A percentile compares a stretch with the other conserved stretches of the same genome.
phyloP scores from a whole-genome alignment of 1,284 basidiomycete genomes.

The Kalmanozyma brasiliensis region DNA sequence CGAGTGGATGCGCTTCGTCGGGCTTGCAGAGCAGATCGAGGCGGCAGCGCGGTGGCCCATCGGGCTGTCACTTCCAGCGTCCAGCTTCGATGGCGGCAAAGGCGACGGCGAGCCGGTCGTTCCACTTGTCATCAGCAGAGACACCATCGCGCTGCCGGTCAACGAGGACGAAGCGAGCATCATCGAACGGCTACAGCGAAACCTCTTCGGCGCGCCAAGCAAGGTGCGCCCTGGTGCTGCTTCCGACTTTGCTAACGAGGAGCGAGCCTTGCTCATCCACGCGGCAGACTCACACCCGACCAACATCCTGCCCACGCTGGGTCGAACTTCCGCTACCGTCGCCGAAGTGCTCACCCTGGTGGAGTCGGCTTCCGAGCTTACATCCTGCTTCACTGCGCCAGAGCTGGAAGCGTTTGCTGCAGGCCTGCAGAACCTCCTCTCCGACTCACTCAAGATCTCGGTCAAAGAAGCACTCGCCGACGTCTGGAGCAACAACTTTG shows the following conservation, averaged over 20 bases:
- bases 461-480: constrained; percentile 43
- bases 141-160: constrained; percentile 47
- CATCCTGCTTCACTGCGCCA: constrained; percentile 31
- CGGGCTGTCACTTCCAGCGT: constrained; percentile 25
- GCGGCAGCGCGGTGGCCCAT: constrained; percentile 59
- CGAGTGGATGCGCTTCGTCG: constrained; percentile 62
- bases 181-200: constrained; percentile 40
- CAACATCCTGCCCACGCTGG: constrained; percentile 36
- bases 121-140: constrained; percentile 49
- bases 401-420: constrained; percentile 39
- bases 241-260: constrained; percentile 15
- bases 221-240: constrained; percentile 5
- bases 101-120: constrained; percentile 16
- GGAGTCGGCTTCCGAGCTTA: constrained; percentile 38
- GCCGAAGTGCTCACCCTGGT: constrained; percentile 39
- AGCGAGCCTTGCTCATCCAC: constrained; percentile 34
- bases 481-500: constrained; percentile 37
- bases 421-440: constrained; percentile 35
- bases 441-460: constrained; percentile 33
- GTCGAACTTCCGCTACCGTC: constrained; percentile 42
- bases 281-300: constrained; percentile 40
- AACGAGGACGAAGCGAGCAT: constrained; percentile 46
- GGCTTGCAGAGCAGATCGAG: constrained; percentile 60
- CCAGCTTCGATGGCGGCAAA: too few species aligned
- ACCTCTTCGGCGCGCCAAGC: constrained; percentile 1